phyloP scores from a whole-genome alignment of 441 rosid genomes.

The Gossypium trilobum region DNA sequence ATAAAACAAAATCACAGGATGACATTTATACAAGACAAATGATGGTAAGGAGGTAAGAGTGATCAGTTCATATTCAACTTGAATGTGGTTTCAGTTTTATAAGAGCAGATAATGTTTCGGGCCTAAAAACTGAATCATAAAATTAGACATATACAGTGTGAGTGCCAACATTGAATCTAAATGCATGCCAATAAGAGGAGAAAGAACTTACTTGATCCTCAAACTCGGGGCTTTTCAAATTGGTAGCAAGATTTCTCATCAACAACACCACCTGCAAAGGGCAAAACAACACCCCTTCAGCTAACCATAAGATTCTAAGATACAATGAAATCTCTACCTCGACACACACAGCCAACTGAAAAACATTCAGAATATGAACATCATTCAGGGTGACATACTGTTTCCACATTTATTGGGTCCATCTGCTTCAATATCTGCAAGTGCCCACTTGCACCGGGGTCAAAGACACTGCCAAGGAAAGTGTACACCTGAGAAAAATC shows the following conservation, averaged over 20 bases:
- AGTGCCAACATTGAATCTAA: neutral
- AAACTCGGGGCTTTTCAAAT: conserved; percentile 71
- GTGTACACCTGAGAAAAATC: conserved; percentile 84
- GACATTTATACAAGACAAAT: neutral
- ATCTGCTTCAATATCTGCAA: conserved; percentile 71
- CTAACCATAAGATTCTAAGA: neutral
- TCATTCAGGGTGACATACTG: conserved; percentile 38
- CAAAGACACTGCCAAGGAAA: conserved; percentile 82
- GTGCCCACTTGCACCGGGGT: conserved; percentile 47
- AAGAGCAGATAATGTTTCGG: neutral
- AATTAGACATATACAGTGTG: neutral
- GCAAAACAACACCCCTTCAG: conserved; percentile 1
- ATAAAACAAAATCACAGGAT: neutral
- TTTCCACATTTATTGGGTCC: conserved; percentile 81
- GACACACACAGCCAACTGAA: neutral
- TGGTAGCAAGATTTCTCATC: conserved; percentile 82
- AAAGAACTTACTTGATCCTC: conserved; percentile 65
- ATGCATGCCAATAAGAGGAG: neutral
- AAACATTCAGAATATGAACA: neutral
- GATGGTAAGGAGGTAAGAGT: neutral
- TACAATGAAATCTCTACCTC: neutral
- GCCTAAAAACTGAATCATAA: neutral
- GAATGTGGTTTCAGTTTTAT: neutral
- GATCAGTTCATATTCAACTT: neutral
- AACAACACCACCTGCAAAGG: conserved; percentile 56